Evolutionary conservation across 352 stramenopile species (phyloP).

Genomic region (Blastocystis hominis): DNA sequence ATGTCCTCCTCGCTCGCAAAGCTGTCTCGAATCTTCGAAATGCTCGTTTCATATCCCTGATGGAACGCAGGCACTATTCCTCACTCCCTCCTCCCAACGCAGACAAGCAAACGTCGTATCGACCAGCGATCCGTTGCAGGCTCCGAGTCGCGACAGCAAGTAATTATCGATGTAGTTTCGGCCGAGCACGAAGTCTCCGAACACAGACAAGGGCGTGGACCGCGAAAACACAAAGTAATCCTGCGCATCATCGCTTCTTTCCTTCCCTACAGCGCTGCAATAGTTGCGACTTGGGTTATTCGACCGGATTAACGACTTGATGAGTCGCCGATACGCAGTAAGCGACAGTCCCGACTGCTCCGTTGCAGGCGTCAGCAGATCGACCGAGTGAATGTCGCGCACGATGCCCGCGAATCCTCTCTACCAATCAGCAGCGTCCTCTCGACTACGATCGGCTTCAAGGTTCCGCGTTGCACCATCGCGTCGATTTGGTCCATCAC

Average conservation of each 20-base stretch:
- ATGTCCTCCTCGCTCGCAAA: neutral
- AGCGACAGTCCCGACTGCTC: neutral
- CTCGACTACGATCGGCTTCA: neutral
- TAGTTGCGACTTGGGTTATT: neutral
- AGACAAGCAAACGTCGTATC: constrained; percentile 21
- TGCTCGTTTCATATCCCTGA: constrained; percentile 5
- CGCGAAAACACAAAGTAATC: constrained; percentile 25
- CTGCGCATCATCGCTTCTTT: neutral
- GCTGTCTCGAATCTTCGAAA: neutral
- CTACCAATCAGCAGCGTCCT: too few relatives aligned
- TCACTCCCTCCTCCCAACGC: neutral
- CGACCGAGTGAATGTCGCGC: neutral
- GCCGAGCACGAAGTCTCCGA: neutral
- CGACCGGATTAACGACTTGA: neutral
- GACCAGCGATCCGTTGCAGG: neutral
- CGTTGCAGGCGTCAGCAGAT: neutral
- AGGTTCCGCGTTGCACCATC: neutral
- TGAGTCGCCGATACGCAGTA: neutral
- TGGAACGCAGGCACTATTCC: neutral
- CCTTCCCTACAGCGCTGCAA: neutral
- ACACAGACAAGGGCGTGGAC: neutral
- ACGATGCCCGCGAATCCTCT: constrained; percentile 18
- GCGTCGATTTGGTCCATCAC: constrained; percentile 8
- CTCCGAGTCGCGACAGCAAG: neutral
- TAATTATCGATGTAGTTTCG: constrained; percentile 31